These are phyloP conservation scores for Uronychia setigera DNA, from an alignment of 73 alveolate genomes.

Conservation along the genomic window DNA sequence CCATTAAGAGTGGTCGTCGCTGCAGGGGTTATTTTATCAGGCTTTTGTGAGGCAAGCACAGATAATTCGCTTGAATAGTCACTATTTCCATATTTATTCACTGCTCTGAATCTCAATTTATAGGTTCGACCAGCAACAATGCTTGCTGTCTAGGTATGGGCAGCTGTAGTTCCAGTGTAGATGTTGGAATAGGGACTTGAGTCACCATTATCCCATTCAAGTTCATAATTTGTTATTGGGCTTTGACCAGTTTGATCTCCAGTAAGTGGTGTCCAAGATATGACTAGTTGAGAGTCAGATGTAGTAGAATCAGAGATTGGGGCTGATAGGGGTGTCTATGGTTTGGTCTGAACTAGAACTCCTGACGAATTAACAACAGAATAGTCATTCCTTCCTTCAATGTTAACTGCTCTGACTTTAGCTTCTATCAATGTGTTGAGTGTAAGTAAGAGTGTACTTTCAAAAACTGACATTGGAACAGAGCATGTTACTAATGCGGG, in stretches of 20 bases:
- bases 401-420: conserved; percentile 34
- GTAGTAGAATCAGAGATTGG: conserved; percentile 40
- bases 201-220: conserved; percentile 62
- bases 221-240: conserved; percentile 29
- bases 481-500: conserved; percentile 9
- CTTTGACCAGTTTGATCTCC: conserved; percentile 11
- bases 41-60: conserved; percentile 41
- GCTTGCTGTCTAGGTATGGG: neutral
- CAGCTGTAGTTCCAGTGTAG: neutral
- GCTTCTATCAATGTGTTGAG: conserved; percentile 9
- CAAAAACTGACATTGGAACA: conserved; percentile 42
- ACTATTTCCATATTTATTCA: conserved; percentile 51
- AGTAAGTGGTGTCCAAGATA: no score
- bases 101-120: conserved; percentile 43
- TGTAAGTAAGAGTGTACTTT: neutral
- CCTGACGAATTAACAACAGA: conserved; percentile 44
- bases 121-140: conserved; percentile 39
- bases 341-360: conserved; percentile 22
- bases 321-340: conserved; percentile 23
- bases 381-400: conserved; percentile 35
- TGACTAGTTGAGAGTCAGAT: conserved; percentile 15
- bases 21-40: conserved; percentile 35
- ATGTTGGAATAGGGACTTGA: neutral
- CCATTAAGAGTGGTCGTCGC: conserved; percentile 13
- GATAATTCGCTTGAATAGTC: conserved; percentile 38